Evolutionary conservation across 2,329 filamentous ascomycete genomes (phyloP), one percentile per base, ranked within the genome.

Genomic region (Keithomyces neogunnii): DNA sequence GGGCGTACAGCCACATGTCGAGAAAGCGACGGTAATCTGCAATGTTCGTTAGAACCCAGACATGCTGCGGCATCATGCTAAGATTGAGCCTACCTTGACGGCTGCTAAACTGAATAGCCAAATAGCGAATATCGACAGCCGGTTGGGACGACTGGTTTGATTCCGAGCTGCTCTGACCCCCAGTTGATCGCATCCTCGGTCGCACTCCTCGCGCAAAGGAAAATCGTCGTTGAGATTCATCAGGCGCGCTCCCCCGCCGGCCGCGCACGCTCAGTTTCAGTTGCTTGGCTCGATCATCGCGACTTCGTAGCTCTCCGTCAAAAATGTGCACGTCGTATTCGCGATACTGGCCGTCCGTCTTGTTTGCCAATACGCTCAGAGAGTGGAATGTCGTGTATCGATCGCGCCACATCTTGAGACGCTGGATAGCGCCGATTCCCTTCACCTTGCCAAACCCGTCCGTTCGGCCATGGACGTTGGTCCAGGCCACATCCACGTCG

Each of bases 401-500:
- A 56, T 78, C 75, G 49, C 69, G 68, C 75, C 75, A 78, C 30
- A 78, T 63, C 62, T 78, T 78, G 55, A 78, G 67, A 48, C 75
- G 65, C 60, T 78, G 75, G 42, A 77, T 75, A 2, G 74, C 72
- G 1, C 73, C 75, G 50, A 78, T 68, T 26, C 75, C 75, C 51
- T 71, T 70, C 10, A 78, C 69, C 33, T 71, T 76, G 45, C 75
- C 75, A 53, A 76, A 76, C 13, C 68, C 62, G 60, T 78, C 74
- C 3, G 73, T 77, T 39, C 75, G 69, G 45, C 71, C 66, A 53
- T 78, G 73, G 3, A 67, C 61, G 54, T 78, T 75, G 28, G 74
- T 75, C 74, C 75, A 78, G 36, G 75, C 66, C 8, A 78, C 74
- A 54, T 78, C 74, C 33, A 76, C 68, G 52, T 78, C 75, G 51